phyloP scores from a whole-genome alignment of 305 asterid genomes.

The Caryopteris hybrid region DNA sequence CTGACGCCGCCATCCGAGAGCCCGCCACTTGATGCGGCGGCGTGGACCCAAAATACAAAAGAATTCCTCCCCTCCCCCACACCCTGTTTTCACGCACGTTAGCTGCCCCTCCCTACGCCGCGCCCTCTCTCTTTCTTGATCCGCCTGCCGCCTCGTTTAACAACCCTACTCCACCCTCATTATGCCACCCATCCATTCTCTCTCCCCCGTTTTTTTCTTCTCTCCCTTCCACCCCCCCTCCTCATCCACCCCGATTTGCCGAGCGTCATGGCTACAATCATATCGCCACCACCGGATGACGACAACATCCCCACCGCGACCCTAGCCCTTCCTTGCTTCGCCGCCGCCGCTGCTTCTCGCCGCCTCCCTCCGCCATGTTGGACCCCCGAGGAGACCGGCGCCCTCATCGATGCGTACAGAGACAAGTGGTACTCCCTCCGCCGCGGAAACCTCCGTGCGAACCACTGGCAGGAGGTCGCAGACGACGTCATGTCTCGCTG shows the following conservation, averaged over 20 bases:
- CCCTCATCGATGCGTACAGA: slow-evolving; percentile 62
- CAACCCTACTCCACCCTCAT: slow-evolving; percentile 20
- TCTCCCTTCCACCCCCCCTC: background rate
- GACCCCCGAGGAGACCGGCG: slow-evolving; percentile 73
- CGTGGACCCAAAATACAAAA: background rate
- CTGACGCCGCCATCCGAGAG: background rate
- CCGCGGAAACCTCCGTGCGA: slow-evolving; percentile 68
- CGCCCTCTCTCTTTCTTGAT: slow-evolving; percentile 47
- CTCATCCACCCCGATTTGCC: background rate
- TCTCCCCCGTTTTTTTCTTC: background rate
- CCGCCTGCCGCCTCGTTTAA: slow-evolving; percentile 28
- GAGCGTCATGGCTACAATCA: slow-evolving; percentile 33
- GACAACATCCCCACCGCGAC: slow-evolving; percentile 30
- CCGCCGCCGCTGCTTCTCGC: slow-evolving; percentile 47
- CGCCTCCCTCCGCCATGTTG: slow-evolving; percentile 92
- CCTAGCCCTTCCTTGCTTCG: slow-evolving; percentile 33
- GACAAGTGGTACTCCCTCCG: slow-evolving; percentile 83
- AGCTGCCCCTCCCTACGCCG: slow-evolving; percentile 47
- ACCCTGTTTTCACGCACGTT: slow-evolving; percentile 29
- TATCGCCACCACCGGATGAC: slow-evolving; percentile 19
- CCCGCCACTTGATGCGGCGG: background rate
- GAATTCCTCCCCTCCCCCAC: background rate
- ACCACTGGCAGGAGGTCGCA: slow-evolving; percentile 86
- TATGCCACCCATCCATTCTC: slow-evolving; percentile 28
- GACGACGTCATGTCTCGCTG: slow-evolving; percentile 49